A percentile compares a stretch with the other conserved stretches of the same genome.
Evolutionary conservation across 2,329 filamentous ascomycete genomes (phyloP).

Genomic region (Claviceps sp.): DNA sequence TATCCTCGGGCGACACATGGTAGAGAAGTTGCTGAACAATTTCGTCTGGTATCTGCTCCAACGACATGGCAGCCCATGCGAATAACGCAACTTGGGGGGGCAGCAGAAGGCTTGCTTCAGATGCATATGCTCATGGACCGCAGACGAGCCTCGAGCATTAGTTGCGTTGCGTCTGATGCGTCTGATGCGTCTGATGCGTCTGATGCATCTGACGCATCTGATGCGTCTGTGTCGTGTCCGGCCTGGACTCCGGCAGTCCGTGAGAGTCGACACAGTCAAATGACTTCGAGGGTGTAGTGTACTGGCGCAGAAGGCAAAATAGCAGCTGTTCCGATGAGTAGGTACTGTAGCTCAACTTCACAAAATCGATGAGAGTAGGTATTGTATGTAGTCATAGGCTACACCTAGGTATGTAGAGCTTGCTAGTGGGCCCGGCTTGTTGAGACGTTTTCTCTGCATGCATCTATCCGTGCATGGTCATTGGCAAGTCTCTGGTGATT

Average conservation of each 20-base stretch:
- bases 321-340: background rate
- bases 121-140: background rate
- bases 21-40: slow-evolving; percentile 67
- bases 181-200: background rate
- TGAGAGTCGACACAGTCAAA: background rate
- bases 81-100: slow-evolving; percentile 1
- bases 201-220: background rate
- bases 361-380: background rate
- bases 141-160: background rate
- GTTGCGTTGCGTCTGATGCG: background rate
- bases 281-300: background rate
- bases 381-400: background rate
- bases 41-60: slow-evolving; percentile 60
- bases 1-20: slow-evolving; percentile 44
- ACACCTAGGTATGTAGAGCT: background rate
- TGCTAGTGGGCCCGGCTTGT: background rate
- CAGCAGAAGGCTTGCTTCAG: background rate
- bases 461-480: slow-evolving; percentile 3
- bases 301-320: background rate
- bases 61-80: slow-evolving; percentile 18
- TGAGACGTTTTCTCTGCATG: slow-evolving; percentile 1
- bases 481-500: background rate
- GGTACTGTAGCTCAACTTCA: background rate
- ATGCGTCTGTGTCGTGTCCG: background rate
- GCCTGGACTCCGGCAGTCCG: background rate